Percentiles rank a stretch among this genome's conserved stretches.
phyloP scores from a whole-genome alignment of 371 early-diverging fungal genomes.

The Mucor lusitanicus region DNA sequence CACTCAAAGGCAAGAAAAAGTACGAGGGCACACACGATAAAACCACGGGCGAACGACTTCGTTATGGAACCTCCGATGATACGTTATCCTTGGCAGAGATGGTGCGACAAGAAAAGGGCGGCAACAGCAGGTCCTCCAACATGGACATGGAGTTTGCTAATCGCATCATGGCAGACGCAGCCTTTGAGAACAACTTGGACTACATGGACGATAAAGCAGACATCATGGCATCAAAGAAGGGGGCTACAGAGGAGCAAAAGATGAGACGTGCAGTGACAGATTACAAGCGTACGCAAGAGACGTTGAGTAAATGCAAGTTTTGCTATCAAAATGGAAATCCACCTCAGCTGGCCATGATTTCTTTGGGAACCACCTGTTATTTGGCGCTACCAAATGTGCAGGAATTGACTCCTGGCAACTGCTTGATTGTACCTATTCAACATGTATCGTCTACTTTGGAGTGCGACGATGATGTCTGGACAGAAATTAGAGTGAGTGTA shows the following conservation, averaged over 20 bases:
- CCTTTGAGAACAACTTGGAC: constrained; percentile 78
- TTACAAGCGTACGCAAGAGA: constrained; percentile 67
- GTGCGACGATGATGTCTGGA: constrained; percentile 91
- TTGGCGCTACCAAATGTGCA: constrained; percentile 77
- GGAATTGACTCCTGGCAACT: constrained; percentile 84
- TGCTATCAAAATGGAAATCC: constrained; percentile 71
- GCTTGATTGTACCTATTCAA: constrained; percentile 87
- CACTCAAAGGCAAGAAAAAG: constrained; percentile 48
- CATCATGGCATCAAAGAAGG: constrained; percentile 66
- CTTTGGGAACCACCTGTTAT: constrained; percentile 78
- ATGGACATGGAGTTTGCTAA: constrained; percentile 77
- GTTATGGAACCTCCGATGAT: constrained; percentile 63
- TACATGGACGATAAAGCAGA: constrained; percentile 93
- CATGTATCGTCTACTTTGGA: constrained; percentile 83
- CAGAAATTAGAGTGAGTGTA: constrained; percentile 77
- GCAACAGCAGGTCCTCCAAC: constrained; percentile 34
- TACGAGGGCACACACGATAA: constrained; percentile 59
- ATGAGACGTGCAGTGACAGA: constrained; percentile 67
- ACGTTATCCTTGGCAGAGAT: constrained; percentile 61
- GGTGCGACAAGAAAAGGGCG: constrained; percentile 70
- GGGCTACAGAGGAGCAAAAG: constrained; percentile 65
- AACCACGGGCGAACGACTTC: constrained; percentile 55
- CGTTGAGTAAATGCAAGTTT: constrained; percentile 70
- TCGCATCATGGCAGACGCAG: constrained; percentile 75
- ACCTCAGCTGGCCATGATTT: constrained; percentile 75